phyloP scores from a whole-genome alignment of 139 green algal genomes.

The Chlamydomonas schloesseri region DNA sequence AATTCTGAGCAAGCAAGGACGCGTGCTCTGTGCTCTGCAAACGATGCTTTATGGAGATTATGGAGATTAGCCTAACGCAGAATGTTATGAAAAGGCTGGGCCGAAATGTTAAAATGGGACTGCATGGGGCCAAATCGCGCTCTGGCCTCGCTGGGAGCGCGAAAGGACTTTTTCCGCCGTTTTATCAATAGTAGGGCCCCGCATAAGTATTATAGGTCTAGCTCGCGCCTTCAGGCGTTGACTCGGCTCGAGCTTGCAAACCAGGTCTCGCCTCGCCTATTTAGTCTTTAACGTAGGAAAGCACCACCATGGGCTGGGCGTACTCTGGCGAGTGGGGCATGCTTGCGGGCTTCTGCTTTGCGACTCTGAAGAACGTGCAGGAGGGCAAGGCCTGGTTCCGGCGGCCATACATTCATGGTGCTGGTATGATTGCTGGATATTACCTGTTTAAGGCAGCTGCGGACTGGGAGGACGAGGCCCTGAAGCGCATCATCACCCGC shows the following conservation, averaged over 20 bases:
- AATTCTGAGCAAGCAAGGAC: neutral
- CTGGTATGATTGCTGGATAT: slow-evolving; percentile 53
- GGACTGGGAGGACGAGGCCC: slow-evolving; percentile 47
- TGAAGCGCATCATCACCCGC: slow-evolving; percentile 47
- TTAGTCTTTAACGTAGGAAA: neutral
- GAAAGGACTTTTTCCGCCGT: neutral
- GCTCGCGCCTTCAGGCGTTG: no score
- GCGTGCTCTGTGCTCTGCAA: no score
- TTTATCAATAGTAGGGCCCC: neutral
- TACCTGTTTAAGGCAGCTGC: slow-evolving; percentile 41
- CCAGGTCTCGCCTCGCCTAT: neutral
- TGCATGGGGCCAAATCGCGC: no score
- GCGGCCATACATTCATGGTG: slow-evolving; percentile 50
- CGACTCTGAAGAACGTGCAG: slow-evolving; percentile 38
- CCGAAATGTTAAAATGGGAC: no score
- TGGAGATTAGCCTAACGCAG: no score
- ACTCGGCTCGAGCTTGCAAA: neutral
- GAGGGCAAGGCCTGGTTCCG: slow-evolving; percentile 45
- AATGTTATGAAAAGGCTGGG: no score
- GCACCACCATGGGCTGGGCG: slow-evolving; percentile 38
- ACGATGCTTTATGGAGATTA: neutral
- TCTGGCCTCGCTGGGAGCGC: no score
- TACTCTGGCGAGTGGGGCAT: slow-evolving; percentile 48
- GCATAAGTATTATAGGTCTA: no score
- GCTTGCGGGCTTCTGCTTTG: slow-evolving; percentile 48